Evolutionary conservation across 306 rosid species (phyloP).

Genomic region (Citrullus amarus): DNA sequence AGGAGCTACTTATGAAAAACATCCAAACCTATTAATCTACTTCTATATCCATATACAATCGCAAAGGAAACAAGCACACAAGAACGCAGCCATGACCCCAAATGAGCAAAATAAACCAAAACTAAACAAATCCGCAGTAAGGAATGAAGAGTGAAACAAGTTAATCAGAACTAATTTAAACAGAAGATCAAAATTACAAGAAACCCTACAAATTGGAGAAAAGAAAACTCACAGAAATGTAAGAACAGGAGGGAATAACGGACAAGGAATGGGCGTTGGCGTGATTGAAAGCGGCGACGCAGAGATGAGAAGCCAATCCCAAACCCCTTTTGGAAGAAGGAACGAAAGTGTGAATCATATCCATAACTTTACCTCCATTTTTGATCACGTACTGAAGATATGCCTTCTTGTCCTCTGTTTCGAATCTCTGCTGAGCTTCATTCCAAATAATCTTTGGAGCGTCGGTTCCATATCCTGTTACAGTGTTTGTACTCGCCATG

Average conservation of each 20-base stretch:
- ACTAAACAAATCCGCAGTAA: background rate
- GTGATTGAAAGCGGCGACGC: slow-evolving; percentile 69
- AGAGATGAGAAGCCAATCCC: slow-evolving; percentile 75
- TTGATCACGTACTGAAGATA: slow-evolving; percentile 40
- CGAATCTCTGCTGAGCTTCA: slow-evolving; percentile 37
- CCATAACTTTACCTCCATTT: slow-evolving; percentile 46
- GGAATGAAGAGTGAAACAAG: background rate
- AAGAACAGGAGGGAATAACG: slow-evolving; percentile 67
- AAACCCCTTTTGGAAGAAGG: slow-evolving; percentile 79
- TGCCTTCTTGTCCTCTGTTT: slow-evolving; percentile 75
- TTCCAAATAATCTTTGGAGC: slow-evolving; percentile 57
- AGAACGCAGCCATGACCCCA: background rate
- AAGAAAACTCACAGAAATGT: slow-evolving; percentile 55
- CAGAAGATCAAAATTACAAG: background rate
- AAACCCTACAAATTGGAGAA: background rate
- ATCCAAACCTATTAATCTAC: background rate
- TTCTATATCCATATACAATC: background rate
- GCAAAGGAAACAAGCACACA: background rate
- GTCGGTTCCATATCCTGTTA: slow-evolving; percentile 9
- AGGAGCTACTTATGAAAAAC: background rate
- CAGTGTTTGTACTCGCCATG: slow-evolving; percentile 27
- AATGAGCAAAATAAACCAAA: background rate
- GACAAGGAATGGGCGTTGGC: slow-evolving; percentile 46
- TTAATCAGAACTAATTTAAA: background rate
- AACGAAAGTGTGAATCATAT: slow-evolving; percentile 71